Conservation (phyloP, 2,329 filamentous ascomycete species). For the Magnaporthiopsis rhizophila region DNA sequence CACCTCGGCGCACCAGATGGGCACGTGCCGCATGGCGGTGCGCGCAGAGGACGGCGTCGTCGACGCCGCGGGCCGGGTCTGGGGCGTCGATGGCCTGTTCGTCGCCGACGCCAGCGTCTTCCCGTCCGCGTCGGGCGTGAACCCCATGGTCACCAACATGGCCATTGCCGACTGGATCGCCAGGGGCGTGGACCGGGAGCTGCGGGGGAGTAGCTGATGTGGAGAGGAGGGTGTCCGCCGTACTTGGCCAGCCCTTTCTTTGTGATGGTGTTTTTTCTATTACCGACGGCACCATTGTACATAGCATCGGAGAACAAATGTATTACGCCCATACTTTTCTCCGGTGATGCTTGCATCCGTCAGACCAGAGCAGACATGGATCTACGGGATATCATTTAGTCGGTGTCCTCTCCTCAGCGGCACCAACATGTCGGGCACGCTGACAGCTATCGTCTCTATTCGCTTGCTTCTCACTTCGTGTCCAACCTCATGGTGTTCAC, state of each 20-base stretch:
- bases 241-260: not conserved
- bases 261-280: not conserved
- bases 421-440: not conserved
- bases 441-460: not conserved
- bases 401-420: not conserved
- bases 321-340: not conserved
- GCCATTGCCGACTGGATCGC: conserved; percentile 60
- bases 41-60: conserved; percentile 43
- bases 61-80: conserved; percentile 51
- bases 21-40: conserved; percentile 60
- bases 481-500: not conserved
- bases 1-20: conserved; percentile 75
- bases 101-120: conserved; percentile 71
- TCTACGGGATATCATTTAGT: not conserved
- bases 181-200: conserved; percentile 42
- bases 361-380: not conserved
- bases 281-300: not conserved
- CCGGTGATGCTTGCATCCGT: no score
- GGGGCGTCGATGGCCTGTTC: conserved; percentile 57
- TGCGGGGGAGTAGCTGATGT: conserved; percentile 16
- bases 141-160: conserved; percentile 77
- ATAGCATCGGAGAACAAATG: not conserved
- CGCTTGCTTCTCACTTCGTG: not conserved
- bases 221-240: no score
- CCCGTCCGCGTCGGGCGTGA: conserved; percentile 68